Evolutionary conservation across 495 filamentous ascomycete genomes (phyloP).

Genomic region (Aspergillus indologenus): DNA sequence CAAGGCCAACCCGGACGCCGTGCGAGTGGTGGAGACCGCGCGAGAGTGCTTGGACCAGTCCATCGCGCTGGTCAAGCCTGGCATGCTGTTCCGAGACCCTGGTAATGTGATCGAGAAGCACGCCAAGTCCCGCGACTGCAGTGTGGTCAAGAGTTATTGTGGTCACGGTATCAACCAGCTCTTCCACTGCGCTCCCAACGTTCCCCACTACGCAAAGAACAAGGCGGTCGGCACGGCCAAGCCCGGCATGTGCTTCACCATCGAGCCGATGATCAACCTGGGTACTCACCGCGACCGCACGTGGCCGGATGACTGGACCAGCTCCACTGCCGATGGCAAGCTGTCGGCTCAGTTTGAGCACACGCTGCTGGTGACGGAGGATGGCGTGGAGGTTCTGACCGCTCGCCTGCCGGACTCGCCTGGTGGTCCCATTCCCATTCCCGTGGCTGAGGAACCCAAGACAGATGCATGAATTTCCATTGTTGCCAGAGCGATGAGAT

Average conservation of each 20-base stretch:
- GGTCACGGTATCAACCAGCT: slow-evolving; percentile 83
- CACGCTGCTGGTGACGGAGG: slow-evolving; percentile 88
- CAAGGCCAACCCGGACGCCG: slow-evolving; percentile 67
- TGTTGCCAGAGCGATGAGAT: slow-evolving; percentile 8
- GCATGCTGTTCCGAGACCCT: slow-evolving; percentile 79
- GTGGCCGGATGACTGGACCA: slow-evolving; percentile 93
- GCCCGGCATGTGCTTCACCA: slow-evolving; percentile 89
- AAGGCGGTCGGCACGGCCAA: slow-evolving; percentile 86
- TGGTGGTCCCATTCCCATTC: slow-evolving; percentile 77
- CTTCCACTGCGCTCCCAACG: slow-evolving; percentile 81
- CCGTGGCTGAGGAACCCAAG: slow-evolving; percentile 19
- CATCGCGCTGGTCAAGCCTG: slow-evolving; percentile 81
- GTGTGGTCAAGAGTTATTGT: slow-evolving; percentile 85
- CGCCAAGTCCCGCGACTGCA: slow-evolving; percentile 73
- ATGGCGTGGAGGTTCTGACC: slow-evolving; percentile 90
- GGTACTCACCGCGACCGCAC: slow-evolving; percentile 78
- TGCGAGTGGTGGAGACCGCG: slow-evolving; percentile 81
- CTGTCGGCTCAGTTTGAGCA: slow-evolving; percentile 91
- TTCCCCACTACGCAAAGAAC: slow-evolving; percentile 88
- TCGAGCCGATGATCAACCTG: slow-evolving; percentile 87
- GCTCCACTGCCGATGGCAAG: slow-evolving; percentile 76
- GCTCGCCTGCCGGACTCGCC: slow-evolving; percentile 78
- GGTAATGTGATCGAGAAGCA: slow-evolving; percentile 83
- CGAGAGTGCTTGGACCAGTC: slow-evolving; percentile 79
- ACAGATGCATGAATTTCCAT: slow-evolving; percentile 10